Evolutionary conservation across 1,284 basidiomycete genomes (phyloP), one percentile per base, ranked within the genome.

Genomic region (Phellopilus nigrolimitatus): DNA sequence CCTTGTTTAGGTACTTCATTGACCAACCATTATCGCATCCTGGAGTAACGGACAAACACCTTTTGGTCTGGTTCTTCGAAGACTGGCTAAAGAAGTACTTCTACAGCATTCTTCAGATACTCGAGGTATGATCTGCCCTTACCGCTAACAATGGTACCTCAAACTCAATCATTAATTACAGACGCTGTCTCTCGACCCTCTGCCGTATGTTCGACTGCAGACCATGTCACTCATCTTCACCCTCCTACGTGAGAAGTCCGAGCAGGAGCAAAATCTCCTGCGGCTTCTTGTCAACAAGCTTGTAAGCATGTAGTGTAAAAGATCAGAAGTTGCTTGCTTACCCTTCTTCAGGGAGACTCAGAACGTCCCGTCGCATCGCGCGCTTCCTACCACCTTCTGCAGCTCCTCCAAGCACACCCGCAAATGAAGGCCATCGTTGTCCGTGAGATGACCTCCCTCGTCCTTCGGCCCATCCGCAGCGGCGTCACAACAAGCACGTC

Each of bases 21-120:
- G 97, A 99, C 64, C 95, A 98, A 63, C 86, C 89, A 2, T 67
- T 95, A 15, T 62, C 75, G 1, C 83, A 88, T 63, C 76, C 80
- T 0, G 69, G 74, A 2, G 74, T 84, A 12, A 86, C 88, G 0
- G 85, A 95, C 56, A 74, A 81, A 40, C 83, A 91, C 64, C 69
- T 97, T 0, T 63, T 94, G 8, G 57, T 89, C 2, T 99, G 88
- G 84, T 87, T 88, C 56, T 99, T 95, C 65, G 97, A 99, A 66
- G 95, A 99, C 62, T 95, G 91, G 84, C 70, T 98, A 51, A 99
- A 99, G 71, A 94, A 93, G 61, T 97, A 88, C 68, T 98, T 97
- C 74, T 98, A 97, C 70, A 84, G 84, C 13, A 72, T 98, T 40
- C 78, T 99, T 6, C 90, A 97, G 65, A 80, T 91, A 36, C 80